Conservation (phyloP, 2,329 filamentous ascomycete genomes). For the Curvularia sp. region DNA sequence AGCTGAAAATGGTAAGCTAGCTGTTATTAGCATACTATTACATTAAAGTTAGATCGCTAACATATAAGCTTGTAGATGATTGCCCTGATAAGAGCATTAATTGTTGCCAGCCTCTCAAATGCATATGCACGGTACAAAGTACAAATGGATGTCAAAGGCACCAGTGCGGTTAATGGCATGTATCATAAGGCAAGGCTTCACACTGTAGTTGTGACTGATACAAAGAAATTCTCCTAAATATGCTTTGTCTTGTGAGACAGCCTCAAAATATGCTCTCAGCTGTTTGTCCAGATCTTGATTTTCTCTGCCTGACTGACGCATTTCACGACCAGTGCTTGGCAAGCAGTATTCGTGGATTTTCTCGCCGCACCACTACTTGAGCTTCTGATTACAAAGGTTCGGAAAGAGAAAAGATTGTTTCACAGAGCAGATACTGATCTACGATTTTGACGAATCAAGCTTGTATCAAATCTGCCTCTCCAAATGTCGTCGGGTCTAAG, state of each 20-base stretch:
- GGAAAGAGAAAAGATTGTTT: background rate
- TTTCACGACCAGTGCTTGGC: background rate
- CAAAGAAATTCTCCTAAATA: background rate
- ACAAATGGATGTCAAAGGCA: too few relatives aligned
- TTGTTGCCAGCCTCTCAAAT: too few relatives aligned
- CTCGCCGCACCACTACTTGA: background rate
- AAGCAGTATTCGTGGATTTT: background rate
- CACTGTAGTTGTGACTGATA: background rate
- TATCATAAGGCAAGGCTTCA: background rate
- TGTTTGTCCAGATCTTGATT: background rate
- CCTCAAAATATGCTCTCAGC: background rate
- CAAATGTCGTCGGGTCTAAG: background rate
- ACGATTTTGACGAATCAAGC: background rate
- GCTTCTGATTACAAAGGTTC: background rate
- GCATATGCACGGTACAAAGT: too few relatives aligned
- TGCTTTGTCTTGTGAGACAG: background rate
- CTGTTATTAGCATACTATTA: too few relatives aligned
- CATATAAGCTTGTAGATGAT: too few relatives aligned
- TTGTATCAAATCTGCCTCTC: background rate
- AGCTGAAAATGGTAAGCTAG: too few relatives aligned
- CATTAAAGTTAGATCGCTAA: too few relatives aligned
- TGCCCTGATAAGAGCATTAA: too few relatives aligned
- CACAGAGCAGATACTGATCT: background rate
- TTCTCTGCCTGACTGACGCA: background rate
- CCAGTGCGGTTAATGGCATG: too few relatives aligned